phyloP scores from a whole-genome alignment of 176 grass and related monocot species.

The Tillandsia leiboldiana region DNA sequence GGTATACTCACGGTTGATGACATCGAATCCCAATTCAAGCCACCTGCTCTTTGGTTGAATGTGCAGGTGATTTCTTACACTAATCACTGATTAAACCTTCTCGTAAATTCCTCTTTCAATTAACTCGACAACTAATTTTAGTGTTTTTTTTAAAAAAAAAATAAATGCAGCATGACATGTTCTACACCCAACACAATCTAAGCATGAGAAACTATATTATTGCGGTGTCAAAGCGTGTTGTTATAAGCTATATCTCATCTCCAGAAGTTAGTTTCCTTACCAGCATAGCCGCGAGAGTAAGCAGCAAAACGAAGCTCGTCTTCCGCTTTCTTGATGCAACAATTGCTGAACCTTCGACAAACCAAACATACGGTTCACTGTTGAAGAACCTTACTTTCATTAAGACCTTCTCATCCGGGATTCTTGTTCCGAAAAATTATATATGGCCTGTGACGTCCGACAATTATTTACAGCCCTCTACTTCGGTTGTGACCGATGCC shows the following conservation, averaged over 20 bases:
- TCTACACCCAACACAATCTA: slow-evolving; percentile 79
- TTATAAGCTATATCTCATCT: slow-evolving; percentile 68
- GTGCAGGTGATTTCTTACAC: slow-evolving; percentile 43
- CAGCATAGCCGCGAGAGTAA: slow-evolving; percentile 34
- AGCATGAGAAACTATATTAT: slow-evolving; percentile 69
- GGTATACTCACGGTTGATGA: slow-evolving; percentile 61
- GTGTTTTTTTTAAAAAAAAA: slow-evolving; percentile 1
- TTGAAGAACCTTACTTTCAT: slow-evolving; percentile 78
- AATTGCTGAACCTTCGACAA: slow-evolving; percentile 50
- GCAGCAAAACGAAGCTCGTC: slow-evolving; percentile 56
- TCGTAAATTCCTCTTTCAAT: neutral
- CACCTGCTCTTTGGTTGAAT: slow-evolving; percentile 73
- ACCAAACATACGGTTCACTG: slow-evolving; percentile 57
- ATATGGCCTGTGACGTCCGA: slow-evolving; percentile 72
- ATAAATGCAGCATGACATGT: slow-evolving; percentile 58
- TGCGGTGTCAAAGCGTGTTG: slow-evolving; percentile 44
- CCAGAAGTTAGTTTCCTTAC: slow-evolving; percentile 65
- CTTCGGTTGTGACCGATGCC: slow-evolving; percentile 63
- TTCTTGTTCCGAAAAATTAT: slow-evolving; percentile 82
- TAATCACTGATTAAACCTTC: neutral
- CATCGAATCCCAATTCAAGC: slow-evolving; percentile 43
- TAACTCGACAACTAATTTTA: neutral
- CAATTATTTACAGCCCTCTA: slow-evolving; percentile 56
- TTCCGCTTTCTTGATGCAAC: slow-evolving; percentile 61
- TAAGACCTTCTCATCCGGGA: slow-evolving; percentile 82